phyloP scores from a whole-genome alignment of 257 asterid genomes.

The Jaltomata sinuosa region DNA sequence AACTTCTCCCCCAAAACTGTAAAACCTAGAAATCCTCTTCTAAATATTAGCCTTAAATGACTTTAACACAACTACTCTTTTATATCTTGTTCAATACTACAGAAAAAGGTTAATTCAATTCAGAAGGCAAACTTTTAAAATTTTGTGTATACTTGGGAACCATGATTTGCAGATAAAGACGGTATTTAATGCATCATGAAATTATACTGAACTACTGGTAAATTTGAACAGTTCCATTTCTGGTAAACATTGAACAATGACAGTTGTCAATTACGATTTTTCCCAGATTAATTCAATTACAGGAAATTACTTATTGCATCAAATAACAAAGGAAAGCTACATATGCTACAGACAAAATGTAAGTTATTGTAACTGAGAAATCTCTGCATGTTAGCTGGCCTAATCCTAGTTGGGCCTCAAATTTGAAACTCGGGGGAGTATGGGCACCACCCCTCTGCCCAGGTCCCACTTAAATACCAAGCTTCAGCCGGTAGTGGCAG shows the following conservation, averaged over 20 bases:
- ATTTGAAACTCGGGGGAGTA: not conserved
- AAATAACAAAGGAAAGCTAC: not conserved
- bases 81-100: not conserved
- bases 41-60: not conserved
- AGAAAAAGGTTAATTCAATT: not conserved
- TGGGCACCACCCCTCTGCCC: not conserved
- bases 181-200: not conserved
- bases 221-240: not conserved
- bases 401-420: not conserved
- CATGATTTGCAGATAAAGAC: not conserved
- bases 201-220: not conserved
- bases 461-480: not conserved
- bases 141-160: not conserved
- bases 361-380: not conserved
- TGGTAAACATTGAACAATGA: not conserved
- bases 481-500: not conserved
- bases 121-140: not conserved
- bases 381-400: not conserved
- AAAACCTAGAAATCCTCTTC: not conserved
- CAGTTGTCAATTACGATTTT: not conserved
- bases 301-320: not conserved
- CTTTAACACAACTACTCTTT: not conserved
- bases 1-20: not conserved
- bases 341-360: not conserved
- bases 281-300: not conserved